These are phyloP conservation scores for Cyclocybe cylindracea DNA, from an alignment of 768 basidiomycete species.

Conservation along the genomic window DNA sequence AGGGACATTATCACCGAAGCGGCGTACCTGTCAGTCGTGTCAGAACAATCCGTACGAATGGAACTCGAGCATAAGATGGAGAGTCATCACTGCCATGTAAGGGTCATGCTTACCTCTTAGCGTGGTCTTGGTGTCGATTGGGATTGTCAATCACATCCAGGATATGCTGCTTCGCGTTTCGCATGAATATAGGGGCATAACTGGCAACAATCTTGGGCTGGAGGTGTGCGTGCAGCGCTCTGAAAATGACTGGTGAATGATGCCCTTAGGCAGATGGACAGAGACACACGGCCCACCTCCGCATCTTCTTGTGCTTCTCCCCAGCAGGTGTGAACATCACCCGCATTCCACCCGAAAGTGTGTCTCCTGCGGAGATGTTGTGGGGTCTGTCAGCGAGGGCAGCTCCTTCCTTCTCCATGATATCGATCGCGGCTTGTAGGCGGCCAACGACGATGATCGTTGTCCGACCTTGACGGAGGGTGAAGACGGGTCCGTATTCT, in stretches of 20 bases:
- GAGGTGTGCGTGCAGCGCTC: conserved; percentile 60
- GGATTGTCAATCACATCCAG: conserved; percentile 46
- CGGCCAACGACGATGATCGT: conserved; percentile 49
- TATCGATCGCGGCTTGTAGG: conserved; percentile 58
- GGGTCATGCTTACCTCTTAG: conserved; percentile 36
- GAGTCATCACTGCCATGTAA: no score
- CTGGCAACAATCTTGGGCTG: conserved; percentile 51
- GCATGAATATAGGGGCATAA: conserved; percentile 52
- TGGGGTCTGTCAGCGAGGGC: conserved; percentile 54
- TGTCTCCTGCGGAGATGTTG: conserved; percentile 59
- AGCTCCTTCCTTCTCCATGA: conserved; percentile 70
- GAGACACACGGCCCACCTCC: conserved; percentile 37
- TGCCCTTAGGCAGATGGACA: no score
- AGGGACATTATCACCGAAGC: conserved; percentile 52
- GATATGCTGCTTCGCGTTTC: conserved; percentile 42
- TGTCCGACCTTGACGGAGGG: conserved; percentile 49
- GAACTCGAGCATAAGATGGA: neutral
- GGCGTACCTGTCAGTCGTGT: conserved; percentile 36
- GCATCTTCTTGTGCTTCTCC: conserved; percentile 61
- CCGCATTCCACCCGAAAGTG: conserved; percentile 58
- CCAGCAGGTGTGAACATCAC: conserved; percentile 57
- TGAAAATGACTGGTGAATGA: conserved; percentile 17
- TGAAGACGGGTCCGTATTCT: conserved; percentile 62
- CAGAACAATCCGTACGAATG: neutral
- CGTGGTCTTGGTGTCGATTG: conserved; percentile 53